A percentile compares a stretch with the other conserved stretches of the same genome.
These are phyloP conservation scores for Trypanosomatidae sp. DNA, from an alignment of 208 protist species.

Conservation along the genomic window DNA sequence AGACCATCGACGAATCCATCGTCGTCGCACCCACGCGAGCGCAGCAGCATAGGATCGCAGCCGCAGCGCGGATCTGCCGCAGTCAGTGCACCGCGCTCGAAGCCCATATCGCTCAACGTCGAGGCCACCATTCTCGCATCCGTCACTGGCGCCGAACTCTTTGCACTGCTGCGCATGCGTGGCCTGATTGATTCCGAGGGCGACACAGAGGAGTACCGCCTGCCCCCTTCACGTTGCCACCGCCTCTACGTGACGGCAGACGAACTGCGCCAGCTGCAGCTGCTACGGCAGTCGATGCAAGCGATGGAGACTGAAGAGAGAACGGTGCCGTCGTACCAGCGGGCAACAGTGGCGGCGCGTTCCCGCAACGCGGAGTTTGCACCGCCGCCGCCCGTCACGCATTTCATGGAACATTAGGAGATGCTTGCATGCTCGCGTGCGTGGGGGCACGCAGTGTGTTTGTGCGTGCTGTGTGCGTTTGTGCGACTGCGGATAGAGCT, in stretches of 20 bases:
- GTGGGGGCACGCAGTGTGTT: too few relatives aligned
- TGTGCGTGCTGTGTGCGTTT: too few relatives aligned
- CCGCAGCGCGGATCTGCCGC: too few relatives aligned
- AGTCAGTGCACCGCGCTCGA: too few relatives aligned
- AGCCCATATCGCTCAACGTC: constrained; percentile 30
- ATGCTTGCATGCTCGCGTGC: too few relatives aligned
- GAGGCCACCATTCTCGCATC: constrained; percentile 46
- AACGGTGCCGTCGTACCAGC: constrained; percentile 23
- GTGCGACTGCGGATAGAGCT: too few relatives aligned
- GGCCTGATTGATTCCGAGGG: constrained; percentile 68
- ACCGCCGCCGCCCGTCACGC: constrained; percentile 11
- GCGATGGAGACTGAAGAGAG: constrained; percentile 15
- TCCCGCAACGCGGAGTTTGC: constrained; percentile 23
- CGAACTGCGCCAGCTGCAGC: constrained; percentile 65
- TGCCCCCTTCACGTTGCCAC: constrained; percentile 52
- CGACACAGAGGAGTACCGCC: constrained; percentile 54
- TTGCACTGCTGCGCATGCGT: constrained; percentile 75
- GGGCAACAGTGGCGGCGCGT: constrained; percentile 19
- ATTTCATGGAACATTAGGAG: too few relatives aligned
- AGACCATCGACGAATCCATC: too few relatives aligned
- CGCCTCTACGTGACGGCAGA: constrained; percentile 57
- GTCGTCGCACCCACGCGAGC: too few relatives aligned
- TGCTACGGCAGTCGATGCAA: constrained; percentile 46
- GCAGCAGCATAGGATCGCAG: too few relatives aligned
- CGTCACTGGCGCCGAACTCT: constrained; percentile 71